Percentiles rank a stretch among this genome's conserved stretches.
Conservation (phyloP, 2,329 filamentous ascomycete genomes). For the Cytospora piceae region DNA sequence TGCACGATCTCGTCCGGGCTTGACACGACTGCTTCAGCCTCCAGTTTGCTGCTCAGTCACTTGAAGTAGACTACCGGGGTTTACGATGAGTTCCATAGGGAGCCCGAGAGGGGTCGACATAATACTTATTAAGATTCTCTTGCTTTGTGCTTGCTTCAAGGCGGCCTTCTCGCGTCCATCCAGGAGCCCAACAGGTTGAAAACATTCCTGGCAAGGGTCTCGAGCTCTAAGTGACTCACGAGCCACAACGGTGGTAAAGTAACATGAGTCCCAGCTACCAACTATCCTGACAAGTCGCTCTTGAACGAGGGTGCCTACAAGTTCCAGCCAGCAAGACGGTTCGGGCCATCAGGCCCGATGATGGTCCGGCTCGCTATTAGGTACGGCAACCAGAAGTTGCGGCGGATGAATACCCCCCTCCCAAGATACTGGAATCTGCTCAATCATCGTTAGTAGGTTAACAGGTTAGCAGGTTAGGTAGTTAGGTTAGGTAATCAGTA, state of each 20-base stretch:
- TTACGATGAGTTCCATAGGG: no score
- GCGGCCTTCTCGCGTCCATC: conserved; percentile 49
- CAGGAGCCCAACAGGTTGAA: conserved; percentile 39
- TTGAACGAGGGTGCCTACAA: conserved; percentile 30
- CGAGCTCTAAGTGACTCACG: conserved; percentile 34
- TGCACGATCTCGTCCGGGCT: no score
- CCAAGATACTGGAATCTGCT: no score
- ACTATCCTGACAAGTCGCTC: conserved; percentile 32
- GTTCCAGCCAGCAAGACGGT: conserved; percentile 30
- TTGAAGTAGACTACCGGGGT: no score
- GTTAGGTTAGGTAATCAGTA: no score
- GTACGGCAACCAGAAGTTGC: conserved; percentile 25
- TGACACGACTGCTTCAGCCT: no score
- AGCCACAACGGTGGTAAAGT: conserved; percentile 35
- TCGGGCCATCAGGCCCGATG: conserved; percentile 24
- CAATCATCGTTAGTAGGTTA: no score
- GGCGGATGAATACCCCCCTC: no score
- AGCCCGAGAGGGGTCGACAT: no score
- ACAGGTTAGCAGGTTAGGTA: no score
- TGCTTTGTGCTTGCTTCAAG: conserved; percentile 43
- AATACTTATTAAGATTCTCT: background rate
- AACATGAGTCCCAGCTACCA: conserved; percentile 36
- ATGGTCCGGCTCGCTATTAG: conserved; percentile 48
- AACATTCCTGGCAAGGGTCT: conserved; percentile 33
- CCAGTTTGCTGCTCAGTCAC: no score